Base-by-base conservation (phyloP, 371 early-diverging fungal species). In the Caulochytrium protostelioides region DNA sequence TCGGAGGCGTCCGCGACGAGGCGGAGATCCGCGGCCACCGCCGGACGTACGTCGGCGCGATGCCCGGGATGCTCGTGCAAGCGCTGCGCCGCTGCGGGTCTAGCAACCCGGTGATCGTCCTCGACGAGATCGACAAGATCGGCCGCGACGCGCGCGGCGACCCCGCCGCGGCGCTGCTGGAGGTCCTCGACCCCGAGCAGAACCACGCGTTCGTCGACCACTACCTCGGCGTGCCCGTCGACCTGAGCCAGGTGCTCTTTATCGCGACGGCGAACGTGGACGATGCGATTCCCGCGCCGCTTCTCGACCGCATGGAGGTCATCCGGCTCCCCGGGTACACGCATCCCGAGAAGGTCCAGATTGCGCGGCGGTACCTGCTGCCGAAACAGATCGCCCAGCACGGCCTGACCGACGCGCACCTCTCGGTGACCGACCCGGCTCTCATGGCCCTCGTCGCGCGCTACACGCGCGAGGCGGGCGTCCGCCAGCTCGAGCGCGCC, bases 21-120 rank as follows among this genome's bases (percentile, higher is more conserved):
- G 77, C 82, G 3, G 84, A 84, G 41, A 78, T 87, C 42, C 64
- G 83, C 20, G 87, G 87, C 0, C 87, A 87, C 50, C 65, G 84
- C 9, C 61, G 84, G 13, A 87, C 87, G 7, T 87, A 87, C 57
- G 70, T 84, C 19, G 87, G 83, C 15, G 74, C 83, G 14, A 55
- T 82, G 57, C 87, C 87, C 2, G 87, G 87, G 9, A 42, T 78
- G 7, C 69, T 87, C 26, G 63, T 82, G n/a, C 79, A 81, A 38
- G 81, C 74, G 0, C 32, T 83, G 31, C 55, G 66, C 18, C 59
- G 70, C 35, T 64, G 64, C 28, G 76, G 76, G 12, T 76, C 75
- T 19, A 73, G 68, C 37, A 79, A 83, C 44, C 87, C 84, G 0
- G 72, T 83, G 2, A 63, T 83, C 38, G 43, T 86, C 19, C 57